Percentiles rank a stretch among this genome's conserved stretches.
phyloP scores from a whole-genome alignment of 2,329 filamentous ascomycete species.

The Zasmidium citrigriseum region DNA sequence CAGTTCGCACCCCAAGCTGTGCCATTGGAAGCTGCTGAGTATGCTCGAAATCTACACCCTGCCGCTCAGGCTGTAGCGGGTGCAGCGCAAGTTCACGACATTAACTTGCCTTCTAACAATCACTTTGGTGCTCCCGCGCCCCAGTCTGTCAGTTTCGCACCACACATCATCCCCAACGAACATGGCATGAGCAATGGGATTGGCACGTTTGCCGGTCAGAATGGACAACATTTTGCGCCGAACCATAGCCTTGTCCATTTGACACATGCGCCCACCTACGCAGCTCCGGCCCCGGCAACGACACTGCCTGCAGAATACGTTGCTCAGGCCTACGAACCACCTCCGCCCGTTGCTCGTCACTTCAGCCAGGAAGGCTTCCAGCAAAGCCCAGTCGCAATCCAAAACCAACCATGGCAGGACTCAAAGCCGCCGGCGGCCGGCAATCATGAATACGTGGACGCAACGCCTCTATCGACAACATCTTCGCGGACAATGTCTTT shows the following conservation, averaged over 20 bases:
- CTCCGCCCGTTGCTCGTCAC: not conserved
- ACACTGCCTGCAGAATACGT: not conserved
- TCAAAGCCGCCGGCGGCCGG: not conserved
- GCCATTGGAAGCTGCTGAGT: slow-evolving; percentile 2
- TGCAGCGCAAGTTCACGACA: not conserved
- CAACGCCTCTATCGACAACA: slow-evolving; percentile 10
- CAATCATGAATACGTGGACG: not conserved
- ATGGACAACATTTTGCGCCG: not conserved
- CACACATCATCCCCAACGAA: not conserved
- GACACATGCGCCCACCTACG: not conserved
- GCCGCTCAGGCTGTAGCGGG: not conserved
- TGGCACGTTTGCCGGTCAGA: too few relatives aligned
- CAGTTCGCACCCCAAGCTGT: slow-evolving; percentile 2
- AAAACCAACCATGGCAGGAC: slow-evolving; percentile 4
- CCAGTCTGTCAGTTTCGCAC: not conserved
- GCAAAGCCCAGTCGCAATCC: not conserved
- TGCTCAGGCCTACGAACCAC: not conserved
- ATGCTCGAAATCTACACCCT: not conserved
- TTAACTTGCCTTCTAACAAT: not conserved
- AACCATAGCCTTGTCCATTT: not conserved
- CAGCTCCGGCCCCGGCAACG: not conserved
- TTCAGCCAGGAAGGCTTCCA: not conserved
- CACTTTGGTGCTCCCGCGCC: not conserved
- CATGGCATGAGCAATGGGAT: too few relatives aligned
- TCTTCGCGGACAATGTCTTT: slow-evolving; percentile 11